Evolutionary conservation across 768 basidiomycete species (phyloP), one percentile per base, ranked within the genome.

Genomic region (Phlegmacium glaucopus): DNA sequence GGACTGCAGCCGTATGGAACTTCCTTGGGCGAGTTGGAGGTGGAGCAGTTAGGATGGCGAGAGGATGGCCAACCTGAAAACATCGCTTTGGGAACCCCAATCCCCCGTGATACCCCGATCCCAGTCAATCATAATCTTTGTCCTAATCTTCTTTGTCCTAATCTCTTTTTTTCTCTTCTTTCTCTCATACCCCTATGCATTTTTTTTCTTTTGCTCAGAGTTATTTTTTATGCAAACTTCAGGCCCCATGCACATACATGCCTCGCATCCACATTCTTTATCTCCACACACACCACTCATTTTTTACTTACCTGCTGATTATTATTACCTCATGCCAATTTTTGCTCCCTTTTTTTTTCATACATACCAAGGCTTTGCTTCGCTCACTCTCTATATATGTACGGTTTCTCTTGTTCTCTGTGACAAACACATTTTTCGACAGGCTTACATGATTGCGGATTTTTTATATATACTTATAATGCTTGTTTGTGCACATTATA

Each of bases 51-150:
- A 71, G 88, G 54, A 80, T 85, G 28, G 85, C 82, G 9, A 74
- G 85, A 39, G 88, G 88, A 10, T 89, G 85, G 84, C 88, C 87
- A 39, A 87, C 86, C 46, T 88, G 69, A 46, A 32, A 37, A 6
- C 7, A n/a, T 1, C 35, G 35, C n/a, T n/a, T 37, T 17, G 5
- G 35, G n/a, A 37, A 37, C n/a, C 15, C 43, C 32, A n/a, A 5
- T 30, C 29, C 16, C n/a, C 13, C 22, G 30, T 11, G 30, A 11
- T 11, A 15, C 25, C 18, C 13, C 44, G 3, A 34, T 32, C 36
- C 18, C 36, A 30, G 29, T 44, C 28, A 38, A 15, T 35, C 39
- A 35, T 49, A 28, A 25, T 9, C 28, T 42, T 28, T 6, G 22
- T 40, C 9, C 30, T 16, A 22, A 26, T 26, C 37, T 8, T 39